phyloP scores from a whole-genome alignment of 2,329 filamentous ascomycete genomes.

The Aspergillus costaricaensis region DNA sequence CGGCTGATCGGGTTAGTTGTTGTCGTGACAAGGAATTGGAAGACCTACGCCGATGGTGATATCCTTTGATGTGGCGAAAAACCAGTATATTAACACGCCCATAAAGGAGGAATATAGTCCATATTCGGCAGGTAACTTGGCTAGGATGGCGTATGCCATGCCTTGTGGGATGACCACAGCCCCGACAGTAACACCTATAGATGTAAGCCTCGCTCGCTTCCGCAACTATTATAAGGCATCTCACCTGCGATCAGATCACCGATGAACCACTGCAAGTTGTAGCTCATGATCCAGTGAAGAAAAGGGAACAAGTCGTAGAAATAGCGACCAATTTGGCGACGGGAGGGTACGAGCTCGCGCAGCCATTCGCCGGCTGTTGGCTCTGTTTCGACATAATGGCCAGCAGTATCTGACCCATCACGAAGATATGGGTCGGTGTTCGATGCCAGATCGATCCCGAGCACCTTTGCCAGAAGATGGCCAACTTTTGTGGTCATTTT shows the following conservation, averaged over 20 bases:
- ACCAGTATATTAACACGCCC: conserved; percentile 93
- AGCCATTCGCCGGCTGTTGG: conserved; percentile 77
- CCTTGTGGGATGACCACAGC: conserved; percentile 90
- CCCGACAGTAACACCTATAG: conserved; percentile 68
- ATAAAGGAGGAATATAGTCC: conserved; percentile 96
- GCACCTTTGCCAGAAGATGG: background rate
- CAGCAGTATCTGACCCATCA: background rate
- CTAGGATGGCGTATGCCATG: conserved; percentile 91
- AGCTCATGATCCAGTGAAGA: conserved; percentile 78
- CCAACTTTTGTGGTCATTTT: background rate
- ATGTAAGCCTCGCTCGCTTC: conserved; percentile 27
- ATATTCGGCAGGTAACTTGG: conserved; percentile 76
- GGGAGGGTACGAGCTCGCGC: conserved; percentile 61
- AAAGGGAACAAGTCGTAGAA: conserved; percentile 79
- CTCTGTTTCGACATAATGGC: conserved; percentile 76
- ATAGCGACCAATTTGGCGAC: conserved; percentile 61
- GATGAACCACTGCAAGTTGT: conserved; percentile 85
- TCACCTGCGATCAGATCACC: conserved; percentile 87
- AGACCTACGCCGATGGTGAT: conserved; percentile 85
- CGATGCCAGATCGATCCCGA: background rate
- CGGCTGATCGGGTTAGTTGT: conserved; percentile 55
- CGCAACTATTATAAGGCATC: background rate
- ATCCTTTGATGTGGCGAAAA: conserved; percentile 97
- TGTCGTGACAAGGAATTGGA: background rate
- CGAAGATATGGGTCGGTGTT: background rate